Evolutionary conservation across 2,329 filamentous ascomycete species (phyloP), one percentile per base, ranked within the genome.

Genomic region (Escovopsis sp.): DNA sequence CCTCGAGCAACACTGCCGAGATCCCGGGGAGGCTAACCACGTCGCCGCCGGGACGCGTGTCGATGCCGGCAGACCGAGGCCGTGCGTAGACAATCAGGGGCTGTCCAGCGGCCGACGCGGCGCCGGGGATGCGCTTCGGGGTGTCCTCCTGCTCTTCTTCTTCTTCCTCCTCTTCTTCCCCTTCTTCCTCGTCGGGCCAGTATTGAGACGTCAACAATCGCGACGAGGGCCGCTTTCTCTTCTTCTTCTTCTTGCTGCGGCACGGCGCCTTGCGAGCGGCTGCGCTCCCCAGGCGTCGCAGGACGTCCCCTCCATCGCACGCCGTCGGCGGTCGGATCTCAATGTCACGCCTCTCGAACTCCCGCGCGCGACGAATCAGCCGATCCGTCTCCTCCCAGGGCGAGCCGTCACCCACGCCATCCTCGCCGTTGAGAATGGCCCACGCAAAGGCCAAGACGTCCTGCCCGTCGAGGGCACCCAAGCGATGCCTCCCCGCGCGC

Each of bases 311-410:
- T 2, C 4, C 8, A 31, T 14, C 31, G 12, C 15, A 16, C 4
- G 35, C 24, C 20, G n/a, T 37, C 24, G 51, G 46, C 24, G 49
- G 43, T 30, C 32, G 42, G 38, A 47, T 48, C 31, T 46, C 41
- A 6, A 50, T 39, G 11, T 3, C 27, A 35, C 56, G 49, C 16
- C 37, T 41, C 42, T 57, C 53, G 9, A 60, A 48, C 16, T 47
- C 46, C 46, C 52, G 54, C 10, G 55, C 57, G 33, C 48, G 46
- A 20, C 50, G 45, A 39, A 63, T 62, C 15, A 61, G 47, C 24
- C 56, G 51, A 42, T 64, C 62, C 4, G 62, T 64, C 37, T 55
- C 47, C 25, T 45, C 50, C 62, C 61, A 64, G 5, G 54, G 50
- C 14, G 47, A 40, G 41, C 12, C 31, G 43, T 30, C 20, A 46